A percentile compares a stretch with the other conserved stretches of the same genome.
Evolutionary conservation across 225 moss, liverwort and hornwort genomes (phyloP).

Genomic region (Neckera pumila): DNA sequence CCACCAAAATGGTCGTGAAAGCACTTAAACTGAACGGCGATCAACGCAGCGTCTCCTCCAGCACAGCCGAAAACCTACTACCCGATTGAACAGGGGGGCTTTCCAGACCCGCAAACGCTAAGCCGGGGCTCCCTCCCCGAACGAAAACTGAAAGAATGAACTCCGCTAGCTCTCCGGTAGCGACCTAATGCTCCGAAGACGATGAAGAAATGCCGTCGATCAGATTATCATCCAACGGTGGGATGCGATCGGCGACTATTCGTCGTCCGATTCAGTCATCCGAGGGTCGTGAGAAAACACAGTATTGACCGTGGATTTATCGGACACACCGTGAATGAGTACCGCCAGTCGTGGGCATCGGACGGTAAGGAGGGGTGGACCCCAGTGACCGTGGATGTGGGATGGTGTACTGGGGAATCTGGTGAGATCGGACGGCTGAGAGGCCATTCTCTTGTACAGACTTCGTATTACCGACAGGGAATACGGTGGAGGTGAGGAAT

Average conservation of each 20-base stretch:
- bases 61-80: background rate
- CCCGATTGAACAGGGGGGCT: background rate
- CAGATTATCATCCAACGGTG: background rate
- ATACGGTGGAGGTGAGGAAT: background rate
- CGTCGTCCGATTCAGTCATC: background rate
- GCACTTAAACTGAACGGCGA: background rate
- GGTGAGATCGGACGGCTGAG: background rate
- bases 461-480: background rate
- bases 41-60: background rate
- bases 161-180: background rate
- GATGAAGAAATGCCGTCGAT: constrained; percentile 11
- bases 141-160: background rate
- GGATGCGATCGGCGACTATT: rapidly evolving
- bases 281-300: background rate
- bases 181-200: background rate
- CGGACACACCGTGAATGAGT: background rate
- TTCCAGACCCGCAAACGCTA: background rate
- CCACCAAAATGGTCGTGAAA: background rate
- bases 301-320: background rate
- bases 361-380: background rate
- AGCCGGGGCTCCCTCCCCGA: constrained; percentile 4
- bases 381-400: background rate
- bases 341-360: constrained; percentile 2
- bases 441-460: background rate
- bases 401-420: background rate